Conservation (phyloP, 1,284 basidiomycete genomes). For the Leccinum olivaceoglutinosum region DNA sequence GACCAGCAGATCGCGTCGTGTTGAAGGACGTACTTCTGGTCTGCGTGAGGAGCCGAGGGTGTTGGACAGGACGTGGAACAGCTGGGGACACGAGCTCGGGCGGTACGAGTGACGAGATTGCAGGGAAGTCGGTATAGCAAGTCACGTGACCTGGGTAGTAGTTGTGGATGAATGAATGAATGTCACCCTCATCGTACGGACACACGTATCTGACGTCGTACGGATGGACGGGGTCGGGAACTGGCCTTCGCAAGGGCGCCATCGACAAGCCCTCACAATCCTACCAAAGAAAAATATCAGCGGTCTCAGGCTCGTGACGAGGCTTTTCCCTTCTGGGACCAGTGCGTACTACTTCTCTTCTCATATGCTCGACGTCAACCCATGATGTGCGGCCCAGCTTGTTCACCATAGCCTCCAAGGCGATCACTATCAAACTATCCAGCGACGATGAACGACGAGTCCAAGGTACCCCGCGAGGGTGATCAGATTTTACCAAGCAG, state of each 20-base stretch:
- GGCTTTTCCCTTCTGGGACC: slow-evolving; percentile 94
- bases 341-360: slow-evolving; percentile 49
- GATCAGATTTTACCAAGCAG: slow-evolving; percentile 76
- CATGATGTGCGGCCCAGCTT: slow-evolving; percentile 43
- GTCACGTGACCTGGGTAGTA: not conserved
- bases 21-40: slow-evolving; percentile 1
- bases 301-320: slow-evolving; percentile 73
- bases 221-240: slow-evolving; percentile 85
- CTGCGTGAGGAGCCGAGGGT: too few relatives aligned
- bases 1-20: not conserved
- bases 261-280: slow-evolving; percentile 66
- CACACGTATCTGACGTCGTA: slow-evolving; percentile 75
- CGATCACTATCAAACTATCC: slow-evolving; percentile 65
- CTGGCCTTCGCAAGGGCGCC: slow-evolving; percentile 63
- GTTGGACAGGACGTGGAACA: too few relatives aligned
- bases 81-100: slow-evolving; percentile 43
- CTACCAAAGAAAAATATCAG: slow-evolving; percentile 80
- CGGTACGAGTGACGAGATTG: slow-evolving; percentile 37
- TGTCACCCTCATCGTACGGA: slow-evolving; percentile 31
- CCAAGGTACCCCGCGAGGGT: slow-evolving; percentile 10
- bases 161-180: not conserved
- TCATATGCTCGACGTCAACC: not conserved
- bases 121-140: slow-evolving; percentile 1
- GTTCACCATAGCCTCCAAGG: slow-evolving; percentile 71
- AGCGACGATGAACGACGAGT: slow-evolving; percentile 43